phyloP scores from a whole-genome alignment of 352 stramenopile species.

The Globisporangium sylvaticum region DNA sequence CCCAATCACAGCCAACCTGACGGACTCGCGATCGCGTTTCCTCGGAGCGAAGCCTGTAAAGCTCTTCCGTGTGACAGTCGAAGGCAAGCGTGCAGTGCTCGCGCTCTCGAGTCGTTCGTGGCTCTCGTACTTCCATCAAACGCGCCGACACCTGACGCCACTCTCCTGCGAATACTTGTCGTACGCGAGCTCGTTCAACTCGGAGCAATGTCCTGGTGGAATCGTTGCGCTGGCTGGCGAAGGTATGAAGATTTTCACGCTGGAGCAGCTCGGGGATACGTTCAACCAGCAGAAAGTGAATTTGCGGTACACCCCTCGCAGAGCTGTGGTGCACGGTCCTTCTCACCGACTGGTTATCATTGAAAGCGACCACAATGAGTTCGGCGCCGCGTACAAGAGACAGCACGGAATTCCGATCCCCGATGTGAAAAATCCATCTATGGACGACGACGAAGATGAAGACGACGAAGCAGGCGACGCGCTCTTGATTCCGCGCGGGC shows the following conservation, averaged over 20 bases:
- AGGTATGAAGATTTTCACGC: constrained; percentile 96
- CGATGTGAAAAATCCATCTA: constrained; percentile 37
- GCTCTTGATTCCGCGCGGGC: constrained; percentile 57
- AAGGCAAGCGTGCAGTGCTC: constrained; percentile 90
- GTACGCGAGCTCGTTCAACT: constrained; percentile 95
- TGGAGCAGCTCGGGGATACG: constrained; percentile 93
- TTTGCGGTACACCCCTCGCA: constrained; percentile 97
- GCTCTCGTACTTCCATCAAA: constrained; percentile 94
- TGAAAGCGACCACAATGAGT: constrained; percentile 98
- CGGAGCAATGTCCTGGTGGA: constrained; percentile 94
- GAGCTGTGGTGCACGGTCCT: constrained; percentile 90
- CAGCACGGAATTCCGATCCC: constrained; percentile 61
- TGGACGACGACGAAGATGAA: constrained; percentile 57
- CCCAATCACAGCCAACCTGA: constrained; percentile 77
- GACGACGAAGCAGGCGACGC: constrained; percentile 84
- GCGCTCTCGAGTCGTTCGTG: constrained; percentile 94
- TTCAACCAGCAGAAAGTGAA: constrained; percentile 97
- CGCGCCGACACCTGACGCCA: constrained; percentile 89
- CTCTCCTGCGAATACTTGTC: constrained; percentile 95
- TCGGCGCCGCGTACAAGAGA: constrained; percentile 89
- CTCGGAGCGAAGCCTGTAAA: constrained; percentile 94
- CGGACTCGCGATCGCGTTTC: constrained; percentile 91
- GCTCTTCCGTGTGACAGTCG: constrained; percentile 90
- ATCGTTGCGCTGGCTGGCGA: constrained; percentile 95
- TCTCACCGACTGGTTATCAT: constrained; percentile 93